Conservation (phyloP, 1,284 basidiomycete species). For the Trichosporon ovoides region DNA sequence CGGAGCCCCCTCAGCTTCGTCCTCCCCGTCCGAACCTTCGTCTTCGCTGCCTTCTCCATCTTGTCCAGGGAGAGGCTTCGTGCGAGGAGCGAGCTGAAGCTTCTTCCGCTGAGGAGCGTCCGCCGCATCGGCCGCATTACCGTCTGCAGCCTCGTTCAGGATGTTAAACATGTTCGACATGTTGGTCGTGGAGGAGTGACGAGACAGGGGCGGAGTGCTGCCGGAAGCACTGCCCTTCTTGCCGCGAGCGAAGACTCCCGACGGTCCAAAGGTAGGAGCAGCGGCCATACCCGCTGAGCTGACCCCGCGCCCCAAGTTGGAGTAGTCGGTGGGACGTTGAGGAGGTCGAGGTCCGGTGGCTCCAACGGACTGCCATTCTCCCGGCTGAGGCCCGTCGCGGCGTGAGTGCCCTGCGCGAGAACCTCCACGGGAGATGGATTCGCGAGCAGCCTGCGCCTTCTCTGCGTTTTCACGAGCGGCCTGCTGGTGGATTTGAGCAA, state of each 20-base stretch:
- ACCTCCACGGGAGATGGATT: slow-evolving; percentile 67
- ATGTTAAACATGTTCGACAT: slow-evolving; percentile 88
- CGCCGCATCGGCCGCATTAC: slow-evolving; percentile 49
- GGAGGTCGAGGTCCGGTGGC: slow-evolving; percentile 51
- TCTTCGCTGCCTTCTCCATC: slow-evolving; percentile 51
- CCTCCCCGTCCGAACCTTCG: slow-evolving; percentile 55
- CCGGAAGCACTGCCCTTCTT: slow-evolving; percentile 56
- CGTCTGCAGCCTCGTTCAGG: slow-evolving; percentile 57
- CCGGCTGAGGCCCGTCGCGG: slow-evolving; percentile 55
- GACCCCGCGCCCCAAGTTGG: slow-evolving; percentile 66
- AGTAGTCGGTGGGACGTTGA: slow-evolving; percentile 68
- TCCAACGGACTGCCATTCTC: slow-evolving; percentile 82
- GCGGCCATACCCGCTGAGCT: slow-evolving; percentile 75
- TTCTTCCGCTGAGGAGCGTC: slow-evolving; percentile 63
- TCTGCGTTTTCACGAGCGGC: slow-evolving; percentile 69
- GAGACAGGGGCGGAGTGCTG: slow-evolving; percentile 61
- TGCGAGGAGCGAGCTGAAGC: slow-evolving; percentile 62
- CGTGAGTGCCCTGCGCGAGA: slow-evolving; percentile 76
- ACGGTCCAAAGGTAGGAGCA: slow-evolving; percentile 68
- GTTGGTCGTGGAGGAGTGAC: slow-evolving; percentile 71
- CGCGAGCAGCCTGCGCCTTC: slow-evolving; percentile 56
- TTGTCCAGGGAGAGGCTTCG: slow-evolving; percentile 52
- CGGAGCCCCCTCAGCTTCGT: slow-evolving; percentile 51
- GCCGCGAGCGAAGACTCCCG: slow-evolving; percentile 69
- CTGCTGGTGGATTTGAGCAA: slow-evolving; percentile 82